A percentile compares a stretch with the other conserved stretches of the same genome.
Conservation (phyloP, 2,329 filamentous ascomycete species). For the Sporothrix phasma region DNA sequence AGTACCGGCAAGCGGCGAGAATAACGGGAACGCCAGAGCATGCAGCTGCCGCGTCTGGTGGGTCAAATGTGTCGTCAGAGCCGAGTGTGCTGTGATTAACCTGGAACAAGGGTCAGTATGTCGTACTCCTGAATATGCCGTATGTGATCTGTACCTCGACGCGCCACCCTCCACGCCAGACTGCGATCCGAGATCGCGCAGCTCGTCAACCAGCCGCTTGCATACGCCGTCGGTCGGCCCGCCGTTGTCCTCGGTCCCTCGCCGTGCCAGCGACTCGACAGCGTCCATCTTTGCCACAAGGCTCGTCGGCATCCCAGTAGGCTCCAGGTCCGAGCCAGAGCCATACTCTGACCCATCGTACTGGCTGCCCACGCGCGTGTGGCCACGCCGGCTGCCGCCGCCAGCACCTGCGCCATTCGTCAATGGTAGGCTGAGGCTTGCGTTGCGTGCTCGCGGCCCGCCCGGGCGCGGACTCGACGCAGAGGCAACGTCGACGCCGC, state of each 20-base stretch:
- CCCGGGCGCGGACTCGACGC: constrained; percentile 9
- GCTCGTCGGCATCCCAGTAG: constrained; percentile 55
- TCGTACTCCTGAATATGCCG: not conserved
- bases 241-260: constrained; percentile 56
- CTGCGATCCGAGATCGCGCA: constrained; percentile 64
- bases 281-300: constrained; percentile 62
- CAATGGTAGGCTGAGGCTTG: constrained; percentile 37
- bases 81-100: constrained; percentile 65
- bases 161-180: constrained; percentile 61
- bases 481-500: constrained; percentile 31
- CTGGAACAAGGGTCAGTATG: constrained; percentile 32
- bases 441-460: constrained; percentile 23
- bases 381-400: constrained; percentile 23
- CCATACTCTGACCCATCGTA: constrained; percentile 70
- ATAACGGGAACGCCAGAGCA: constrained; percentile 58
- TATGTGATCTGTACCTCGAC: constrained; percentile 43
- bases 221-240: constrained; percentile 57
- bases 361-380: constrained; percentile 44
- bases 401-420: constrained; percentile 27
- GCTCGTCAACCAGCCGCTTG: constrained; percentile 55
- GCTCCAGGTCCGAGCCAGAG: constrained; percentile 60
- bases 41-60: constrained; percentile 70
- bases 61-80: constrained; percentile 61
- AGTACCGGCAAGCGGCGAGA: constrained; percentile 56
- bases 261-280: constrained; percentile 58